These are phyloP conservation scores for Sporothrix inflata DNA, from an alignment of 2,329 filamentous ascomycete genomes.

Conservation along the genomic window DNA sequence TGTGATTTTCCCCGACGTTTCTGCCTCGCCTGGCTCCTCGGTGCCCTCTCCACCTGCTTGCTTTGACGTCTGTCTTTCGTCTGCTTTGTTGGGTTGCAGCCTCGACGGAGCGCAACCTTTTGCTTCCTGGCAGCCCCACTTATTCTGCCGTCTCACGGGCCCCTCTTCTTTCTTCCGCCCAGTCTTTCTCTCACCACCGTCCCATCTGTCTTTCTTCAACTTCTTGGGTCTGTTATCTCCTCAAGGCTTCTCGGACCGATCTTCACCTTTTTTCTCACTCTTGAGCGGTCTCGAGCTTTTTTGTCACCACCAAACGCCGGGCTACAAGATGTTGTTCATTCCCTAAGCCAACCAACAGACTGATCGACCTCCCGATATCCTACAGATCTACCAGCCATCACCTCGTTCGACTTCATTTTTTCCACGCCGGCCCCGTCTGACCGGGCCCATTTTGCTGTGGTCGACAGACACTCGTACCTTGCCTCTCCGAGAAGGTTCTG, in stretches of 20 bases:
- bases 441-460: not conserved
- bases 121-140: slow-evolving; percentile 11
- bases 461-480: not conserved
- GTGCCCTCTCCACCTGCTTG: not conserved
- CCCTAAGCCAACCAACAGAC: not conserved
- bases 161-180: slow-evolving; percentile 7
- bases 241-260: not conserved
- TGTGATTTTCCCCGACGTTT: not conserved
- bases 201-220: not conserved
- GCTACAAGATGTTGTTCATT: not conserved
- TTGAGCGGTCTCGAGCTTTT: not conserved
- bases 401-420: not conserved
- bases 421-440: not conserved
- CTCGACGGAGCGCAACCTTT: not conserved
- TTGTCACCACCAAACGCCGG: not conserved
- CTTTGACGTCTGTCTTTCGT: not conserved
- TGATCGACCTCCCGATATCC: not conserved
- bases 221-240: not conserved
- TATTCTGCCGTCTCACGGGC: slow-evolving; percentile 20
- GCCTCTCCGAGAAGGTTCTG: slow-evolving; percentile 3
- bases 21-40: not conserved
- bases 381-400: not conserved
- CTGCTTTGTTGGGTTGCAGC: not conserved
- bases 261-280: not conserved
- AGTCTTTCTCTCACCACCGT: not conserved